These are phyloP conservation scores for Apiotrichum akiyoshidainum DNA, from an alignment of 1,284 basidiomycete genomes.

Conservation along the genomic window DNA sequence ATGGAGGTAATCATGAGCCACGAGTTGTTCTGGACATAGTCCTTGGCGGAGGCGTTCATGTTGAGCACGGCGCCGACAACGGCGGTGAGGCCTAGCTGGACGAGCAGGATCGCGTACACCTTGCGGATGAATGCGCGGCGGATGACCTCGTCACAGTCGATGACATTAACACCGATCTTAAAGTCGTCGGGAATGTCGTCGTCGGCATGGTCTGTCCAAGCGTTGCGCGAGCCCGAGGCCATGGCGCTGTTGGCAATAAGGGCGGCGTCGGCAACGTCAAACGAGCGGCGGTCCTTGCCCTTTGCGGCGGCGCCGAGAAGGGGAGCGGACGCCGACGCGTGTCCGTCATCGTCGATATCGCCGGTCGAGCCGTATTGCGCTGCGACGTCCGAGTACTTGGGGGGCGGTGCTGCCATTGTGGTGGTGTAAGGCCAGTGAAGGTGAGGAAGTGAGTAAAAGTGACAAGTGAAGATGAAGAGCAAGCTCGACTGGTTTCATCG, in stretches of 20 bases:
- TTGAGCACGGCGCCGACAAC: constrained; percentile 34
- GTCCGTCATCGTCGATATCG: constrained; percentile 15
- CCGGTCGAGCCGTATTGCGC: constrained; percentile 35
- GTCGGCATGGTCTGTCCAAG: constrained; percentile 45
- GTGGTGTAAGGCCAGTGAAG: neutral
- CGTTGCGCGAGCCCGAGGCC: constrained; percentile 24
- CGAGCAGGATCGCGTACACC: constrained; percentile 48
- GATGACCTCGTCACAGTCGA: constrained; percentile 49
- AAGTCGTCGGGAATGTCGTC: constrained; percentile 49
- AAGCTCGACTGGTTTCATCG: neutral
- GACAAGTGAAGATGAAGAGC: neutral
- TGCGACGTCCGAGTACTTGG: constrained; percentile 30
- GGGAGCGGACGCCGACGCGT: constrained; percentile 24
- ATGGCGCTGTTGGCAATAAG: constrained; percentile 20
- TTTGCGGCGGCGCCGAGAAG: constrained; percentile 27
- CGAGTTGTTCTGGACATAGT: constrained; percentile 41
- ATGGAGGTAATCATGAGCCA: constrained; percentile 49
- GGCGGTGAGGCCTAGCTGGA: constrained; percentile 43
- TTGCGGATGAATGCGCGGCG: constrained; percentile 50
- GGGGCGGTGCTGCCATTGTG: constrained; percentile 35
- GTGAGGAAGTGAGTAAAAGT: neutral
- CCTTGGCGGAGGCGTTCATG: constrained; percentile 26
- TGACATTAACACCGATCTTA: constrained; percentile 48
- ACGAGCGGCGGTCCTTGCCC: constrained; percentile 9
- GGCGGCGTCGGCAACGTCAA: constrained; percentile 14